Conservation (phyloP, 495 filamentous ascomycete species). For the Podospora australis region DNA sequence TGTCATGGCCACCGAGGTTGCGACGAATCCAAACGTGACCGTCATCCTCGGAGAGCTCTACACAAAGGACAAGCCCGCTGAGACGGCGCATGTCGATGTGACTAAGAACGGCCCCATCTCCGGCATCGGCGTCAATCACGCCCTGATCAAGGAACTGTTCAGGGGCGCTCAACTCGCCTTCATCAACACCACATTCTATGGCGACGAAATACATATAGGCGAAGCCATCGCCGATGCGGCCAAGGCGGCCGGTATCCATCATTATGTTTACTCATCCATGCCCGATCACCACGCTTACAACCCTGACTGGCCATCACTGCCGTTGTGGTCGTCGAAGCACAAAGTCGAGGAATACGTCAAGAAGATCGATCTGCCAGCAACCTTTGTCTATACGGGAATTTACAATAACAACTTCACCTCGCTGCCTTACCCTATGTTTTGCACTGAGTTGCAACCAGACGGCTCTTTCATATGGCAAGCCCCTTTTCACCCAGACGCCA, state of each 20-base stretch:
- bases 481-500: conserved; percentile 82
- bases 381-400: conserved; percentile 92
- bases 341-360: conserved; percentile 86
- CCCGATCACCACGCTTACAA: conserved; percentile 80
- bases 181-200: conserved; percentile 97
- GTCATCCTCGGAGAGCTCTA: conserved; percentile 78
- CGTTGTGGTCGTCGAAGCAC: conserved; percentile 88
- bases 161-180: conserved; percentile 79
- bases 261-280: conserved; percentile 96
- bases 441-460: conserved; percentile 77
- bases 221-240: conserved; percentile 83
- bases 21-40: conserved; percentile 73
- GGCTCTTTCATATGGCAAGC: conserved; percentile 91
- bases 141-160: conserved; percentile 73
- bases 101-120: conserved; percentile 37
- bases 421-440: conserved; percentile 85
- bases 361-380: conserved; percentile 73
- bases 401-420: conserved; percentile 99
- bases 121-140: conserved; percentile 47
- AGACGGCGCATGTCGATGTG: conserved; percentile 36
- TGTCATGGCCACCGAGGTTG: conserved; percentile 76
- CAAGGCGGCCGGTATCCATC: conserved; percentile 73
- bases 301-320: conserved; percentile 65
- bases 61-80: conserved; percentile 43
- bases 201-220: conserved; percentile 86